A percentile compares a stretch with the other conserved stretches of the same genome.
phyloP scores from a whole-genome alignment of 148 eudicot genomes.

The Camellia japonica region DNA sequence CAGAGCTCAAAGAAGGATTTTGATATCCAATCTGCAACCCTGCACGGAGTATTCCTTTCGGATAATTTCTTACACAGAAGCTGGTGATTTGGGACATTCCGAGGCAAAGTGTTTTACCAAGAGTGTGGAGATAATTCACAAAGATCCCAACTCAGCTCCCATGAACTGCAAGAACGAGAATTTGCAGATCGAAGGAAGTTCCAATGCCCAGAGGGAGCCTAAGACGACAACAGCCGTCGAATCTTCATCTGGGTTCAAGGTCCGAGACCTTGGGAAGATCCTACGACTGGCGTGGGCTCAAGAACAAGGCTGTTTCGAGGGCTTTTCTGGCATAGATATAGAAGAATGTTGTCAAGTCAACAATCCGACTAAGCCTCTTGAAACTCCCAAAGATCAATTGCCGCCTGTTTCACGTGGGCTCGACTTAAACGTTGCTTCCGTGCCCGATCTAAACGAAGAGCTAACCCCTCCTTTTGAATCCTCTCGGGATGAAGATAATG shows the following conservation, averaged over 20 bases:
- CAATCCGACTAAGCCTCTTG: slow-evolving; percentile 27
- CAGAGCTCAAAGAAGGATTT: slow-evolving; percentile 55
- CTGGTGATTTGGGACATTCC: slow-evolving; percentile 83
- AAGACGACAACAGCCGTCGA: slow-evolving; percentile 29
- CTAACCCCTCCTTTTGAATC: slow-evolving; percentile 70
- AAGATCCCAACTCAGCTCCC: slow-evolving; percentile 24
- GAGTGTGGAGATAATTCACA: slow-evolving; percentile 56
- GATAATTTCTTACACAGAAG: slow-evolving; percentile 61
- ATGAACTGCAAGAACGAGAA: slow-evolving; percentile 27
- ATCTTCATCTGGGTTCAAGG: slow-evolving; percentile 60
- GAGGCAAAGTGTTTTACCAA: slow-evolving; percentile 81
- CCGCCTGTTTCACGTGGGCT: slow-evolving; percentile 51
- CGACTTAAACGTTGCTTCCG: slow-evolving; percentile 74
- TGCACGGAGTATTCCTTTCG: slow-evolving; percentile 92
- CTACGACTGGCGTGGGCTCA: slow-evolving; percentile 57
- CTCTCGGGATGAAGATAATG: slow-evolving; percentile 64
- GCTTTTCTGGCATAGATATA: slow-evolving; percentile 35
- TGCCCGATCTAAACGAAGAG: slow-evolving; percentile 90
- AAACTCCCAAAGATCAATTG: slow-evolving; percentile 36
- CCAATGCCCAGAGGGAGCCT: slow-evolving; percentile 31
- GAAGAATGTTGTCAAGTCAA: slow-evolving; percentile 35
- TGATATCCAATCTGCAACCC: slow-evolving; percentile 60
- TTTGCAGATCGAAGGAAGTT: slow-evolving; percentile 39
- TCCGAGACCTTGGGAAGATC: slow-evolving; percentile 71
- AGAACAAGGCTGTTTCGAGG: slow-evolving; percentile 48